phyloP scores from a whole-genome alignment of 306 rosid genomes.

The Cucumis hystrix region DNA sequence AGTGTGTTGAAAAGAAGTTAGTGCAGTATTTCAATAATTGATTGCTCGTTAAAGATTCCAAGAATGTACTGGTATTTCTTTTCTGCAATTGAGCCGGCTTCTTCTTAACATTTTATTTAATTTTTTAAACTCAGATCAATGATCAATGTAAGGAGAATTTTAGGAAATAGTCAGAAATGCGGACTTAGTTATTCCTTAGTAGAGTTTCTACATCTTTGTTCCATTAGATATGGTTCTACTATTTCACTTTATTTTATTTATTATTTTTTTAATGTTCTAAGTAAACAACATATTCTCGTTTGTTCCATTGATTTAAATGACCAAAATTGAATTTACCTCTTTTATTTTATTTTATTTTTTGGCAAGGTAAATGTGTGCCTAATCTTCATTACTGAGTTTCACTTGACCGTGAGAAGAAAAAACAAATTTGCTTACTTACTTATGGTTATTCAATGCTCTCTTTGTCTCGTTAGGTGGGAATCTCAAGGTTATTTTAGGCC shows the following conservation, averaged over 20 bases:
- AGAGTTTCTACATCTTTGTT: background rate
- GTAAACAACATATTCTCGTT: background rate
- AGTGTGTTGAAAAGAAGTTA: background rate
- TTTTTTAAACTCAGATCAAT: background rate
- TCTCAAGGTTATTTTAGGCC: constrained; percentile 90
- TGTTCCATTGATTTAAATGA: background rate
- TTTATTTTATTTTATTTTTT: background rate
- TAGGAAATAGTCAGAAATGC: background rate
- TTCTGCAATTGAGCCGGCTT: background rate
- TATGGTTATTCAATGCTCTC: background rate
- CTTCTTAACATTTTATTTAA: background rate
- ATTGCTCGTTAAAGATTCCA: background rate
- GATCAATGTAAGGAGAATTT: background rate
- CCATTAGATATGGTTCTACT: background rate
- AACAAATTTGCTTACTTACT: background rate
- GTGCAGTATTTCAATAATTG: background rate
- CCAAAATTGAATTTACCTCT: background rate
- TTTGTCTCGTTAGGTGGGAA: constrained; percentile 70
- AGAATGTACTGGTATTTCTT: background rate
- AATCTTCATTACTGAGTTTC: background rate
- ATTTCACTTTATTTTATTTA: too few species aligned
- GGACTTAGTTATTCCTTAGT: background rate
- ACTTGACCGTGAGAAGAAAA: background rate
- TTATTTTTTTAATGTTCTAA: background rate
- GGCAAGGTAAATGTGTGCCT: background rate